Conservation (phyloP, 1,139 yeast species). For the Geotrichum armillariae region DNA sequence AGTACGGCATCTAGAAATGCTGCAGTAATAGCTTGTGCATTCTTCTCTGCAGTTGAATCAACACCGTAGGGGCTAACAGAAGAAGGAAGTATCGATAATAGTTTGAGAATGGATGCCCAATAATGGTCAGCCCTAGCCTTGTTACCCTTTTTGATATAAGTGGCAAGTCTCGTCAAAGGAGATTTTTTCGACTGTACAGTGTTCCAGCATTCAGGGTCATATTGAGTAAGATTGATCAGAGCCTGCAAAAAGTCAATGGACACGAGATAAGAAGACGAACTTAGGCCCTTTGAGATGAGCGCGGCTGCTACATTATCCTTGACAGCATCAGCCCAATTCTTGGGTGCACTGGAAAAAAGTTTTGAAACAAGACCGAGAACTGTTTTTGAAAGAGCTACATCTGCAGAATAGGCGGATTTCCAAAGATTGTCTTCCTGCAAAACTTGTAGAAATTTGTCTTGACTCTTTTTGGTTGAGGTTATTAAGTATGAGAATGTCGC, state of each 20-base stretch:
- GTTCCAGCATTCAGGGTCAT: slow-evolving; percentile 34
- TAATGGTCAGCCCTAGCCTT: slow-evolving; percentile 31
- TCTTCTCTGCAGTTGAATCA: slow-evolving; percentile 23
- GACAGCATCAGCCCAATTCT: slow-evolving; percentile 9
- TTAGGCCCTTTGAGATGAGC: slow-evolving; percentile 34
- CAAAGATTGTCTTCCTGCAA: slow-evolving; percentile 47
- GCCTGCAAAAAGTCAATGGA: slow-evolving; percentile 35
- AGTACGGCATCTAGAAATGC: slow-evolving; percentile 34
- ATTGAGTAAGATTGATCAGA: slow-evolving; percentile 30
- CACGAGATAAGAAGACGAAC: slow-evolving; percentile 31
- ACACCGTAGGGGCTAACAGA: slow-evolving; percentile 27
- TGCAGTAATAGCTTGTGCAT: slow-evolving; percentile 22
- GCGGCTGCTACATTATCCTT: slow-evolving; percentile 10
- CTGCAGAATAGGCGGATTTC: slow-evolving; percentile 40
- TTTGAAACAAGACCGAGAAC: slow-evolving; percentile 11
- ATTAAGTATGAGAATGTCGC: slow-evolving; percentile 50
- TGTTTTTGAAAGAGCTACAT: slow-evolving; percentile 10
- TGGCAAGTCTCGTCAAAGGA: slow-evolving; percentile 22
- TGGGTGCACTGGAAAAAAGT: slow-evolving; percentile 10
- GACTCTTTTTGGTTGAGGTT: slow-evolving; percentile 26
- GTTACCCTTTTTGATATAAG: slow-evolving; percentile 27
- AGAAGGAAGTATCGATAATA: slow-evolving; percentile 28
- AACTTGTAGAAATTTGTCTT: slow-evolving; percentile 36
- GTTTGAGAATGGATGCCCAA: slow-evolving; percentile 34
- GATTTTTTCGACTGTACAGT: slow-evolving; percentile 26